Conservation (phyloP, 1,139 yeast genomes). For the Nematodospora anomalae region DNA sequence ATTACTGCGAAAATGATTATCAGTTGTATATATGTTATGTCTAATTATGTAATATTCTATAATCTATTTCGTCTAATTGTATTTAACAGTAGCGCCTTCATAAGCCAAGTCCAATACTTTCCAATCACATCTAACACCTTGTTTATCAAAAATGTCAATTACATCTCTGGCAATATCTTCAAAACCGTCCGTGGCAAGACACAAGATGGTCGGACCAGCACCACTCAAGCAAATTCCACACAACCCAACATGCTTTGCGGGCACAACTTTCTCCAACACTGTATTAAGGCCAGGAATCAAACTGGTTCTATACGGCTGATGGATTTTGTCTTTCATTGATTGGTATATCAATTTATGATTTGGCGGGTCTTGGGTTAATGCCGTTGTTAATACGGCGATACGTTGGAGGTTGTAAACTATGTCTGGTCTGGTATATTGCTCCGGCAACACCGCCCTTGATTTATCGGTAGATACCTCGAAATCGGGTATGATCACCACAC, state of each 20-base stretch:
- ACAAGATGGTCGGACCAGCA: slow-evolving; percentile 96
- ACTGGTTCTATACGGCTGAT: slow-evolving; percentile 91
- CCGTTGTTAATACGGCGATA: slow-evolving; percentile 56
- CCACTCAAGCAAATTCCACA: slow-evolving; percentile 95
- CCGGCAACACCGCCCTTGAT: slow-evolving; percentile 86
- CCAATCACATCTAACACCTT: slow-evolving; percentile 76
- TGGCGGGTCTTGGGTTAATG: slow-evolving; percentile 81
- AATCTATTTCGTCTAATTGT: too few relatives aligned
- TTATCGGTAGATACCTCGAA: slow-evolving; percentile 93
- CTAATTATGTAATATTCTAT: neutral
- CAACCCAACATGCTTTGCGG: slow-evolving; percentile 77
- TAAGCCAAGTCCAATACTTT: slow-evolving; percentile 80
- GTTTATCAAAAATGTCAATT: slow-evolving; percentile 62
- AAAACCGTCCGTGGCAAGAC: slow-evolving; percentile 85
- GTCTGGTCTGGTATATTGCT: slow-evolving; percentile 74
- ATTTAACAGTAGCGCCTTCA: slow-evolving; percentile 69
- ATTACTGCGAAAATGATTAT: slow-evolving; percentile 5
- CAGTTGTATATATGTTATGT: neutral
- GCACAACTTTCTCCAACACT: slow-evolving; percentile 79
- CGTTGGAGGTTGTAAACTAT: slow-evolving; percentile 78
- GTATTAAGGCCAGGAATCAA: slow-evolving; percentile 89
- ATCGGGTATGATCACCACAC: slow-evolving; percentile 88
- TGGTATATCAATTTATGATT: slow-evolving; percentile 80
- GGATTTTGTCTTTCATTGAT: slow-evolving; percentile 95
- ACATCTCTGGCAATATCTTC: slow-evolving; percentile 82